phyloP scores from a whole-genome alignment of 768 basidiomycete genomes.

The Hericium rajendrae region DNA sequence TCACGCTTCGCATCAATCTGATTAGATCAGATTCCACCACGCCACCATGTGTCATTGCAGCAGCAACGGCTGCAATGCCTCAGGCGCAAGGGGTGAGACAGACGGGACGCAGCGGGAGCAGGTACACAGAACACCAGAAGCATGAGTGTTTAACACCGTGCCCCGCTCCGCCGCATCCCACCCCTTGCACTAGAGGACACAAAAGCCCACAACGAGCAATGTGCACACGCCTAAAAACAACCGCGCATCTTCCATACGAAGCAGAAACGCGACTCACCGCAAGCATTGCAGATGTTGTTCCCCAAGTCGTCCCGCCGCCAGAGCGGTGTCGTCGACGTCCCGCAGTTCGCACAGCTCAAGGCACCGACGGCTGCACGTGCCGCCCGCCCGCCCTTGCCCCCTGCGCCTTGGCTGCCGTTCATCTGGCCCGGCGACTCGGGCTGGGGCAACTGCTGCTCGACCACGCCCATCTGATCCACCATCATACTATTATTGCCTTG shows the following conservation, averaged over 20 bases:
- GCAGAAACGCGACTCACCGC: conserved; percentile 52
- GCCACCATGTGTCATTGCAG: conserved; percentile 8
- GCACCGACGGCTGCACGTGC: conserved; percentile 47
- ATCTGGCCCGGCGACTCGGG: conserved; percentile 3
- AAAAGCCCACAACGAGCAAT: neutral
- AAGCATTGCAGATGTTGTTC: conserved; percentile 92
- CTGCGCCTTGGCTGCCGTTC: conserved; percentile 3
- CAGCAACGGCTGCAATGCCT: neutral
- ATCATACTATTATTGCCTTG: too few species aligned
- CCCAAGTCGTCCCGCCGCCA: conserved; percentile 88
- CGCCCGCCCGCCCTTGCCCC: conserved; percentile 12
- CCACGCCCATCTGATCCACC: conserved; percentile 1
- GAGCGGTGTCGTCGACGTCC: conserved; percentile 80
- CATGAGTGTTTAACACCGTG: neutral
- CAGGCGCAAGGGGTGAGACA: neutral
- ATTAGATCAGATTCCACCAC: conserved; percentile 15
- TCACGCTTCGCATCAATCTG: conserved; percentile 14
- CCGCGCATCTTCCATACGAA: conserved; percentile 5
- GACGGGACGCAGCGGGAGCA: conserved; percentile 10
- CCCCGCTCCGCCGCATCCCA: neutral
- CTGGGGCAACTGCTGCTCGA: conserved; percentile 6
- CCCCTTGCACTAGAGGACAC: neutral
- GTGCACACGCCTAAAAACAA: neutral
- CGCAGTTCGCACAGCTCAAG: conserved; percentile 79
- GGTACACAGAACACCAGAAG: too few species aligned